These are phyloP conservation scores for Pichia ethanolica DNA, from an alignment of 805 yeast species.

Conservation along the genomic window DNA sequence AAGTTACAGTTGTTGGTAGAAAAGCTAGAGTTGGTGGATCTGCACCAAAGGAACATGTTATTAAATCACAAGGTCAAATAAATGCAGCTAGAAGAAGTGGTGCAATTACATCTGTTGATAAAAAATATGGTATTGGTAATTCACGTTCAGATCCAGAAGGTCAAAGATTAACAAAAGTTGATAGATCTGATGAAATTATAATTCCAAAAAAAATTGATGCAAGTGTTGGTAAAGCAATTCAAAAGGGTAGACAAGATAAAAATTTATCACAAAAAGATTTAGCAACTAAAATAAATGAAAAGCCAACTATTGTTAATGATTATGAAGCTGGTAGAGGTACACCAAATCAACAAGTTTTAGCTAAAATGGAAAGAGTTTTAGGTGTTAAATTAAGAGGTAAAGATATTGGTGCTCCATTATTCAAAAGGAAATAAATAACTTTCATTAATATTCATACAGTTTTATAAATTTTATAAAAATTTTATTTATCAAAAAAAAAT, in stretches of 20 bases:
- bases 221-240: slow-evolving; percentile 81
- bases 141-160: slow-evolving; percentile 73
- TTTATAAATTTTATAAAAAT: no score
- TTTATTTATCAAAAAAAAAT: no score
- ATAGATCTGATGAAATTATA: slow-evolving; percentile 88
- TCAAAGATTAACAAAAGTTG: slow-evolving; percentile 88
- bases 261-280: slow-evolving; percentile 89
- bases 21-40: slow-evolving; percentile 77
- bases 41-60: slow-evolving; percentile 81
- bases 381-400: slow-evolving; percentile 96
- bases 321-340: slow-evolving; percentile 95
- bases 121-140: slow-evolving; percentile 75
- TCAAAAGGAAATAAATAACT: slow-evolving; percentile 37
- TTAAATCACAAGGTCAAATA: slow-evolving; percentile 67
- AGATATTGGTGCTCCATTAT: slow-evolving; percentile 85
- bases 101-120: slow-evolving; percentile 81
- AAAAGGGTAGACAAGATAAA: slow-evolving; percentile 81
- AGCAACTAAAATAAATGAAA: slow-evolving; percentile 92
- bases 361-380: slow-evolving; percentile 85
- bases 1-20: slow-evolving; percentile 81
- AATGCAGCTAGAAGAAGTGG: slow-evolving; percentile 95
- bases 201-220: slow-evolving; percentile 84
- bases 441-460: no score
- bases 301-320: slow-evolving; percentile 90
- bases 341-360: slow-evolving; percentile 92